Conservation (phyloP, 108 stramenopile genomes). For the Skeletonema costatum region DNA sequence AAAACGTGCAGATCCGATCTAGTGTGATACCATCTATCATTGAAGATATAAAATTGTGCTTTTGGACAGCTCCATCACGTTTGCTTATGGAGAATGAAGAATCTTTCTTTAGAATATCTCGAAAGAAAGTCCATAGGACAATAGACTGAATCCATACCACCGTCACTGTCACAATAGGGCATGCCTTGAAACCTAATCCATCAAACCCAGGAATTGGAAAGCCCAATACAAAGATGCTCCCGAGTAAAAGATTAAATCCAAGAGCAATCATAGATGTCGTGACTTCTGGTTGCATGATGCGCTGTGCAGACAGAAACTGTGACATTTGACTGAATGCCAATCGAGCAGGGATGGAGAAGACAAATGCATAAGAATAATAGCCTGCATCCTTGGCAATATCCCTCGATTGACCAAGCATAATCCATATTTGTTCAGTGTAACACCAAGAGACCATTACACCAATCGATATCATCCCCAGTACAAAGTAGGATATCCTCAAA, state of each 20-base stretch:
- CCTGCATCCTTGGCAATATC: constrained; percentile 65
- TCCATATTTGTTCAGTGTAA: constrained; percentile 64
- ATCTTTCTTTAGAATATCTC: constrained; percentile 49
- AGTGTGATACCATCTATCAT: constrained; percentile 56
- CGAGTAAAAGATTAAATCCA: constrained; percentile 65
- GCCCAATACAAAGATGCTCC: constrained; percentile 80
- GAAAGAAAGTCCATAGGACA: constrained; percentile 48
- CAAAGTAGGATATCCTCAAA: constrained; percentile 48
- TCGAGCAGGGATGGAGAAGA: constrained; percentile 65
- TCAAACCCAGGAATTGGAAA: constrained; percentile 62
- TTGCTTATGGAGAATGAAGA: constrained; percentile 14
- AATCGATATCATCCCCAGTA: constrained; percentile 38
- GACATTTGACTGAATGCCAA: constrained; percentile 64
- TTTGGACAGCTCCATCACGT: not conserved
- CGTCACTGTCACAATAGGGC: constrained; percentile 73
- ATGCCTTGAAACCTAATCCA: constrained; percentile 79
- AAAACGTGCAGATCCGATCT: constrained; percentile 63
- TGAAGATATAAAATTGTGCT: constrained; percentile 6
- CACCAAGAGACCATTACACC: constrained; percentile 68
- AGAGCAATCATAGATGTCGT: constrained; percentile 58
- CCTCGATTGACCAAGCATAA: constrained; percentile 52
- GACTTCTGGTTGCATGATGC: constrained; percentile 79
- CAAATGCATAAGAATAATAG: constrained; percentile 68
- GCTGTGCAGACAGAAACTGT: constrained; percentile 82
- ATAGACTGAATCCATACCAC: constrained; percentile 64